Conservation (phyloP, 495 filamentous ascomycete species). For the Penicillium coprophilum region DNA sequence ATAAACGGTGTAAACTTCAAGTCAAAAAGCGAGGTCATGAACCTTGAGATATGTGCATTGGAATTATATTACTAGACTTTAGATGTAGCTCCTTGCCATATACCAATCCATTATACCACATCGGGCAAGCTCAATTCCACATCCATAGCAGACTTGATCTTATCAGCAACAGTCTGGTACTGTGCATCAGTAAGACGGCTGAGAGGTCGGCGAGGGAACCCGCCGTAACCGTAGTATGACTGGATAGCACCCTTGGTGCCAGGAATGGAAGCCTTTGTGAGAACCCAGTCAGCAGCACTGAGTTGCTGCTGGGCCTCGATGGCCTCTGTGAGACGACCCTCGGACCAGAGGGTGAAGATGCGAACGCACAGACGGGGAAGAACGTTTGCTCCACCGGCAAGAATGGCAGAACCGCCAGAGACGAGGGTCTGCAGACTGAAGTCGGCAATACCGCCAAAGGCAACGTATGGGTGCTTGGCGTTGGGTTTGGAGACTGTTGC, state of each 20-base stretch:
- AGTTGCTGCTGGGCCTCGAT: slow-evolving; percentile 69
- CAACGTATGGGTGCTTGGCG: slow-evolving; percentile 67
- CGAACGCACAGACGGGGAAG: slow-evolving; percentile 77
- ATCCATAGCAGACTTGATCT: slow-evolving; percentile 68
- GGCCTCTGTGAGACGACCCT: slow-evolving; percentile 72
- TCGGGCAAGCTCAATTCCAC: slow-evolving; percentile 57
- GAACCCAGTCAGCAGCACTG: slow-evolving; percentile 77
- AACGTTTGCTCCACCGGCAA: slow-evolving; percentile 85
- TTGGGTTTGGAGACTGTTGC: slow-evolving; percentile 36
- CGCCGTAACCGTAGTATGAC: slow-evolving; percentile 81
- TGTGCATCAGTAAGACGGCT: slow-evolving; percentile 56
- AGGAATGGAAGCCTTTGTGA: slow-evolving; percentile 82
- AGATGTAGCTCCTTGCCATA: background rate
- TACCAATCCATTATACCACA: slow-evolving; percentile 26
- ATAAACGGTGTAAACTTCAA: background rate
- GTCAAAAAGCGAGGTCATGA: background rate
- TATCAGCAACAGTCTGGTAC: slow-evolving; percentile 56
- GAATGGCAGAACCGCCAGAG: slow-evolving; percentile 78
- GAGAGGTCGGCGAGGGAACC: slow-evolving; percentile 71
- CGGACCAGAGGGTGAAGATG: slow-evolving; percentile 75
- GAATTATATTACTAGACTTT: slow-evolving; percentile 1
- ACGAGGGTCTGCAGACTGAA: slow-evolving; percentile 81
- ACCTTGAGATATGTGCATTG: background rate
- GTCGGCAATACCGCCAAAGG: slow-evolving; percentile 85
- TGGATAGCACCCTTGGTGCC: slow-evolving; percentile 85